A percentile compares a stretch with the other conserved stretches of the same genome.
Conservation (phyloP, 108 stramenopile species). For the Licmophora abbreviata region DNA sequence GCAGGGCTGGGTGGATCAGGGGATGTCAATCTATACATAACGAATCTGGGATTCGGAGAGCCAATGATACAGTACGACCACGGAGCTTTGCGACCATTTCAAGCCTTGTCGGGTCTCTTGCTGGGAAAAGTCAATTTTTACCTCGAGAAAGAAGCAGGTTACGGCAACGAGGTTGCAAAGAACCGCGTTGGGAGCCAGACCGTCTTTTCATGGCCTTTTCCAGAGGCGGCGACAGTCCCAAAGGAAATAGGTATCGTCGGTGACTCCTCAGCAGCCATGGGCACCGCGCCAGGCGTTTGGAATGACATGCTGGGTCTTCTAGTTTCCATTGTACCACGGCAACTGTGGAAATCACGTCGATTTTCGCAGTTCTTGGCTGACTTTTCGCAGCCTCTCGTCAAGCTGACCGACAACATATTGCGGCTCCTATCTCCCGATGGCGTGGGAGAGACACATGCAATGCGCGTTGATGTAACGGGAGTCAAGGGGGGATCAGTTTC, state of each 20-base stretch:
- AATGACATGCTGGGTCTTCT: constrained; percentile 46
- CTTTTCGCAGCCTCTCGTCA: constrained; percentile 50
- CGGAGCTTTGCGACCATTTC: constrained; percentile 20
- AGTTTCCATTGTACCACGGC: constrained; percentile 37
- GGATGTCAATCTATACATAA: constrained; percentile 50
- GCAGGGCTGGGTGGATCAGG: constrained; percentile 52
- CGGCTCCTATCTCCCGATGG: constrained; percentile 8
- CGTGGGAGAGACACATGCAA: constrained; percentile 53
- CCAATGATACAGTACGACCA: constrained; percentile 37
- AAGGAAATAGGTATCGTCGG: constrained; percentile 22
- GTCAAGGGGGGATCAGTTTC: constrained; percentile 11
- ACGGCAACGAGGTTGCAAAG: constrained; percentile 8
- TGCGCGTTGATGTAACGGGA: constrained; percentile 50
- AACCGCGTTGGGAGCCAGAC: constrained; percentile 33
- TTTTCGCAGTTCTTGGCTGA: constrained; percentile 54
- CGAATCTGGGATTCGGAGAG: constrained; percentile 56
- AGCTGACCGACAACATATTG: constrained; percentile 28
- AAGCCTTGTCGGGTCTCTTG: constrained; percentile 31
- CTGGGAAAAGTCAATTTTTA: constrained; percentile 45
- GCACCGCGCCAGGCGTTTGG: constrained; percentile 58
- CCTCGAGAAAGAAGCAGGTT: constrained; percentile 2
- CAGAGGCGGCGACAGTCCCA: constrained; percentile 56
- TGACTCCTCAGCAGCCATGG: constrained; percentile 46
- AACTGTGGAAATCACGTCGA: constrained; percentile 32
- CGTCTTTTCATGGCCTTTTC: constrained; percentile 65